Conservation (phyloP, 768 basidiomycete genomes). For the Lentinula raphanica region DNA sequence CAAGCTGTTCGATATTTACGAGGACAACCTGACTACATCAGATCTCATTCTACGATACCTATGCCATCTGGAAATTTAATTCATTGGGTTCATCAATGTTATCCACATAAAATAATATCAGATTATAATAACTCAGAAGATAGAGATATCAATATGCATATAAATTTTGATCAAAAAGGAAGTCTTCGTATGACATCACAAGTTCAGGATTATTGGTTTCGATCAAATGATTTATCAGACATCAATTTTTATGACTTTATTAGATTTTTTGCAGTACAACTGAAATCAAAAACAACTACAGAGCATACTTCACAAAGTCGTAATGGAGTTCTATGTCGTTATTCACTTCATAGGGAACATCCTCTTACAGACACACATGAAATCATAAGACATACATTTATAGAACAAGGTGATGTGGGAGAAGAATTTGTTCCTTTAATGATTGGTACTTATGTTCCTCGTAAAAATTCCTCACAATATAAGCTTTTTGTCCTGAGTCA, state of each 20-base stretch:
- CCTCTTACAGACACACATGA: slow-evolving; percentile 10
- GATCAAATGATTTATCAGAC: slow-evolving; percentile 9
- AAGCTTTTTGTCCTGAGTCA: slow-evolving; percentile 15
- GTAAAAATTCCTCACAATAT: slow-evolving; percentile 4
- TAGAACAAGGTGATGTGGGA: slow-evolving; percentile 2
- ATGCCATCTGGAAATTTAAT: slow-evolving; percentile 18
- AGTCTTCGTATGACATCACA: slow-evolving; percentile 15
- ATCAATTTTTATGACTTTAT: slow-evolving; percentile 26
- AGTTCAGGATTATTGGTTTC: slow-evolving; percentile 22
- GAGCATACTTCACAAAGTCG: slow-evolving; percentile 1
- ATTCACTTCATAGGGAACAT: slow-evolving; percentile 3
- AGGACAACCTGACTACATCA: slow-evolving; percentile 17
- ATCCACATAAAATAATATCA: not conserved
- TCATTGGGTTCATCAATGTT: not conserved
- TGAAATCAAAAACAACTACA: not conserved
- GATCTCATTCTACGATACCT: slow-evolving; percentile 23
- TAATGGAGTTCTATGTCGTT: not conserved
- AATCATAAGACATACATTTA: slow-evolving; percentile 11
- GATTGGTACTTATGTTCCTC: not conserved
- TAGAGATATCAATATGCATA: not conserved
- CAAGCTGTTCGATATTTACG: slow-evolving; percentile 27
- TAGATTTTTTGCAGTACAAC: slow-evolving; percentile 7
- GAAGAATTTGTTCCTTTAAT: not conserved
- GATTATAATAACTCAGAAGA: too few relatives aligned
- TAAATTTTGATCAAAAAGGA: slow-evolving; percentile 7